These are phyloP conservation scores for Pleurozium schreberi DNA, from an alignment of 225 moss, liverwort and hornwort species.

Conservation along the genomic window DNA sequence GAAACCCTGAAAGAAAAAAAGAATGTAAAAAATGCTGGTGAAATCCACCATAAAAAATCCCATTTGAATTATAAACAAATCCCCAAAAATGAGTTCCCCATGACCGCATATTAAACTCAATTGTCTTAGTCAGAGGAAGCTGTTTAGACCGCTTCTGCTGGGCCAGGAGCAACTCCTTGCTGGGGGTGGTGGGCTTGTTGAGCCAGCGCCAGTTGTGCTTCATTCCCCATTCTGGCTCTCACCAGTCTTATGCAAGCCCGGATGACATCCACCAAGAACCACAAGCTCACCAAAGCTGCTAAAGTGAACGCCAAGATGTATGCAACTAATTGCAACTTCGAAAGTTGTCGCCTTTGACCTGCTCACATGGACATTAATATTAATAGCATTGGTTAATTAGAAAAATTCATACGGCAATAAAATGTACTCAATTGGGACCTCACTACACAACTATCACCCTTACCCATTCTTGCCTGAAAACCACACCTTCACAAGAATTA, in stretches of 20 bases:
- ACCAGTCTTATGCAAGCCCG: no score
- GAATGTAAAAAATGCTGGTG: no score
- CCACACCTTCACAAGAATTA: no score
- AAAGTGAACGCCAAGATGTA: no score
- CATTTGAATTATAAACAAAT: neutral
- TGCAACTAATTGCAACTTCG: neutral
- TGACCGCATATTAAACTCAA: rapidly evolving
- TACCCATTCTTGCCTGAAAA: no score
- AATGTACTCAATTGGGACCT: no score
- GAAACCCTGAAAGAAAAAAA: no score
- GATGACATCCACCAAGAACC: neutral
- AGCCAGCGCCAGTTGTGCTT: neutral
- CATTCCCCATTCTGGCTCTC: neutral
- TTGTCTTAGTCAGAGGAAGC: neutral
- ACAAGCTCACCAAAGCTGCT: neutral
- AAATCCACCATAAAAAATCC: neutral
- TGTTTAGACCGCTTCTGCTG: rapidly evolving
- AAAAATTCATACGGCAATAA: no score
- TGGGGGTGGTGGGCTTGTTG: neutral
- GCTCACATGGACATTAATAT: no score
- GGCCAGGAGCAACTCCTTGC: neutral
- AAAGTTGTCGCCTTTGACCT: no score
- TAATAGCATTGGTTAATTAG: no score
- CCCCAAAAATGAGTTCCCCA: neutral
- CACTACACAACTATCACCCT: no score